Percentiles rank a stretch among this genome's conserved stretches.
phyloP scores from a whole-genome alignment of 2,329 filamentous ascomycete species.

The Diaporthe vaccinii region DNA sequence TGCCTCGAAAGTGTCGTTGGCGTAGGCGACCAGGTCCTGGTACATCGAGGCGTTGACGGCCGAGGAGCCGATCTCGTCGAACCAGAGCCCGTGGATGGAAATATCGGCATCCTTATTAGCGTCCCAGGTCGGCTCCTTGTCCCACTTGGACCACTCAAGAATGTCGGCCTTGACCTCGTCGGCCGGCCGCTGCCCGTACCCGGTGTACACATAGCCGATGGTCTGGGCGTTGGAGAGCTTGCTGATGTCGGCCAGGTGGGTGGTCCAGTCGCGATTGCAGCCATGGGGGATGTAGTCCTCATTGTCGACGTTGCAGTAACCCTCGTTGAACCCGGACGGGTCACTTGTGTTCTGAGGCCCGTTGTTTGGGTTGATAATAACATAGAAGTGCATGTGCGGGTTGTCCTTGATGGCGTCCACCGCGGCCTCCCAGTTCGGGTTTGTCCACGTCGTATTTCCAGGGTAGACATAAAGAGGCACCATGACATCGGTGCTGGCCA shows the following conservation, averaged over 20 bases:
- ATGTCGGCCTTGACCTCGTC: conserved; percentile 38
- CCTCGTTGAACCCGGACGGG: conserved; percentile 36
- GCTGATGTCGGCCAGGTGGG: conserved; percentile 40
- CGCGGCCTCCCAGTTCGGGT: conserved; percentile 40
- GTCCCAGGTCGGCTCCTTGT: conserved; percentile 36
- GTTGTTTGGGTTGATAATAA: conserved; percentile 42
- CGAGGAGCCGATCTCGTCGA: conserved; percentile 40
- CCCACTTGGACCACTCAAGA: conserved; percentile 41
- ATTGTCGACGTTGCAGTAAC: conserved; percentile 40
- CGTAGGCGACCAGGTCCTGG: conserved; percentile 35
- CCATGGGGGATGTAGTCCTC: conserved; percentile 40
- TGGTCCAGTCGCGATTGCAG: conserved; percentile 44
- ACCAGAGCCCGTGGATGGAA: conserved; percentile 43
- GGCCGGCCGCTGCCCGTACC: conserved; percentile 34
- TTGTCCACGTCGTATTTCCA: conserved; percentile 38
- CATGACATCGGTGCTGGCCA: conserved; percentile 37
- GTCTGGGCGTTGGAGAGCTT: conserved; percentile 41
- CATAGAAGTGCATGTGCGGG: conserved; percentile 40
- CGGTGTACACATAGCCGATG: conserved; percentile 41
- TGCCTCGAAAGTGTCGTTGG: conserved; percentile 36
- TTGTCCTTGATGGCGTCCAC: conserved; percentile 40
- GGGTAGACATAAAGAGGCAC: conserved; percentile 42
- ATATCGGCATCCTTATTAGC: conserved; percentile 38
- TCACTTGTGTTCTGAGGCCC: conserved; percentile 40
- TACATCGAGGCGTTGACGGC: conserved; percentile 25